Base-by-base conservation (phyloP, 371 early-diverging fungal genomes). In the Mucor lusitanicus region DNA sequence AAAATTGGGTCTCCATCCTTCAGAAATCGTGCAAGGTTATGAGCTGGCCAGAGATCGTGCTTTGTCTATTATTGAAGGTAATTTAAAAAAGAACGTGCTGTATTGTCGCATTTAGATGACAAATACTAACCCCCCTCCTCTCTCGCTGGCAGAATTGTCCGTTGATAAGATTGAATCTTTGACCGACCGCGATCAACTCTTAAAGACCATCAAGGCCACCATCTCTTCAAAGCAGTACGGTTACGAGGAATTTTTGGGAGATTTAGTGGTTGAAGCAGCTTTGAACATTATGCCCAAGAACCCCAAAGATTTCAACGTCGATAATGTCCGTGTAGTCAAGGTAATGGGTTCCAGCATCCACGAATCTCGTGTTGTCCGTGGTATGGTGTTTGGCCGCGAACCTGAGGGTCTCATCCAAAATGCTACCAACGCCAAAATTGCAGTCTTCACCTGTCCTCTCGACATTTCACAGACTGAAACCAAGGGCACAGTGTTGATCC, bases 351-450 rank as follows among this genome's bases (percentile, higher is more conserved):
- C 97, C 39, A 88, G 88, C 63, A 80, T 99, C 69, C 88, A 92
- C 65, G 99, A 99, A 79, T 93, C 97, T 61, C 82, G 87, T 61
- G 95, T 98, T 40, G 92, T 99, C 44, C 88, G 90, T 66, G 99
- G 99, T 61, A 99, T 99, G 99, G 98, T 99, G 37, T 96, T 99
- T 80, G 95, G 97, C 23, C 91, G 95, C 65, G 92, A 94, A 64
- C 95, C 99, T 23, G 98, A 95, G 80, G 94, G 94, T 79, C 75
- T 85, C 28, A 69, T 91, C 58, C 88, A 87, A 23, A 80, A 86
- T 37, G 94, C 87, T 17, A 81, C 79, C 57, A 90, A 93, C 72
- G 97, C 95, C 73, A 97, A 96, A 85, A 90, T 98, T 50, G 99
- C 98, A 42, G 92, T 99, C 63, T 99, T 95, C 82, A 93, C 97